Conservation (phyloP, 2,329 filamentous ascomycete species). For the Ascosphaera aggregata region DNA sequence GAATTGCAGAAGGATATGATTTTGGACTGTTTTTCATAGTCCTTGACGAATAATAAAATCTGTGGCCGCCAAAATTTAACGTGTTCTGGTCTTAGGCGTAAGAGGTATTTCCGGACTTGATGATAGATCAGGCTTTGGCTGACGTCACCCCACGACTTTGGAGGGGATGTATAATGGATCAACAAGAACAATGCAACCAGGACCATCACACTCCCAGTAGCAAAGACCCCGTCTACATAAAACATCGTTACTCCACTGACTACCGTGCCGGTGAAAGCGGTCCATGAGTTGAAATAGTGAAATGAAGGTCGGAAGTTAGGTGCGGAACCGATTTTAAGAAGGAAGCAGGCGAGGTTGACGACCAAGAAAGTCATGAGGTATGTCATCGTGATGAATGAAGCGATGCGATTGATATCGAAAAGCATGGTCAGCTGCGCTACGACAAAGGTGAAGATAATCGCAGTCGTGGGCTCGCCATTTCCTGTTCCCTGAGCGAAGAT, state of each 20-base stretch:
- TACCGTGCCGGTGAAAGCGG: slow-evolving; percentile 50
- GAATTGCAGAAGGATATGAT: slow-evolving; percentile 84
- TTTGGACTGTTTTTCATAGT: slow-evolving; percentile 57
- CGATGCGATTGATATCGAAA: slow-evolving; percentile 68
- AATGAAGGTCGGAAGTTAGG: slow-evolving; percentile 79
- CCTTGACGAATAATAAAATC: slow-evolving; percentile 62
- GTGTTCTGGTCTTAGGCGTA: slow-evolving; percentile 65
- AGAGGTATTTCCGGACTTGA: slow-evolving; percentile 68
- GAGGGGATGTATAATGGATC: slow-evolving; percentile 66
- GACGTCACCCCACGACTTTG: slow-evolving; percentile 77
- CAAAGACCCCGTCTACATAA: slow-evolving; percentile 66
- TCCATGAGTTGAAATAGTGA: slow-evolving; percentile 74
- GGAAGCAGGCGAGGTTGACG: slow-evolving; percentile 68
- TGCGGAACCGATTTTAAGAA: slow-evolving; percentile 66
- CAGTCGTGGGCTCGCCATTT: slow-evolving; percentile 50
- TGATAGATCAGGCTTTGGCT: slow-evolving; percentile 75
- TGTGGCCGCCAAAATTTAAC: slow-evolving; percentile 89
- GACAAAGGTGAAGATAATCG: slow-evolving; percentile 51
- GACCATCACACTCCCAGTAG: slow-evolving; percentile 48
- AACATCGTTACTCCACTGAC: slow-evolving; percentile 67
- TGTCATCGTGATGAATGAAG: slow-evolving; percentile 74
- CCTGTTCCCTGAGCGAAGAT: slow-evolving; percentile 52
- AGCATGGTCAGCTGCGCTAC: slow-evolving; percentile 62
- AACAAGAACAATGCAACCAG: slow-evolving; percentile 57
- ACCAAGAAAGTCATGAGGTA: slow-evolving; percentile 85